Evolutionary conservation across 768 basidiomycete genomes (phyloP).

Genomic region (Tricholomella constricta): DNA sequence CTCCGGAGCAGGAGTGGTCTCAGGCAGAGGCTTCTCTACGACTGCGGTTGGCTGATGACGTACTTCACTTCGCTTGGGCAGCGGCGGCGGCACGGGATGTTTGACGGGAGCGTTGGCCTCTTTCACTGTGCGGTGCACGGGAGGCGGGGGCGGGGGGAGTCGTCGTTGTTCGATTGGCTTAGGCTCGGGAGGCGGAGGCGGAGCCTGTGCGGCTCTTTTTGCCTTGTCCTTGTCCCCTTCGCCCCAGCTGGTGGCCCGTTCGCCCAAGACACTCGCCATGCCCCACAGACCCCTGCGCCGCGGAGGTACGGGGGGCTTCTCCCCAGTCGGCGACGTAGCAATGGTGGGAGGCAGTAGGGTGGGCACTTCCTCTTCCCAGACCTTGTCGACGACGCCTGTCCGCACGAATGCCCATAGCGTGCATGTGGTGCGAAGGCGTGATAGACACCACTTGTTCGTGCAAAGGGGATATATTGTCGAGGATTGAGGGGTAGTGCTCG

Average conservation of each 20-base stretch:
- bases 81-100: conserved; percentile 42
- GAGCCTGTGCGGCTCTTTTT: conserved; percentile 20
- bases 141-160: conserved; percentile 34
- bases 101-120: conserved; percentile 23
- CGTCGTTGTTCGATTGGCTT: conserved; percentile 24
- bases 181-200: conserved; percentile 14
- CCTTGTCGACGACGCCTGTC: conserved; percentile 75
- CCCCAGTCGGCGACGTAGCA: conserved; percentile 23
- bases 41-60: conserved; percentile 25
- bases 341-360: conserved; percentile 32
- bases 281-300: conserved; percentile 67
- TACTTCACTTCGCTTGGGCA: conserved; percentile 51
- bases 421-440: conserved; percentile 83
- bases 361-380: conserved; percentile 86
- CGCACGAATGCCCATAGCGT: conserved; percentile 89
- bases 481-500: conserved; percentile 27
- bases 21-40: conserved; percentile 11
- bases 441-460: conserved; percentile 81
- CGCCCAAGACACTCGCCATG: conserved; percentile 62
- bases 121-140: conserved; percentile 22
- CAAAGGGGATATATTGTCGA: conserved; percentile 79
- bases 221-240: conserved; percentile 41
- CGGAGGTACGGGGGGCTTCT: conserved; percentile 65
- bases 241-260: conserved; percentile 60
- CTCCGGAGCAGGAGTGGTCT: conserved; percentile 1